phyloP scores from a whole-genome alignment of 164 flowering plant species.

The Tetrastigma voinierianum region DNA sequence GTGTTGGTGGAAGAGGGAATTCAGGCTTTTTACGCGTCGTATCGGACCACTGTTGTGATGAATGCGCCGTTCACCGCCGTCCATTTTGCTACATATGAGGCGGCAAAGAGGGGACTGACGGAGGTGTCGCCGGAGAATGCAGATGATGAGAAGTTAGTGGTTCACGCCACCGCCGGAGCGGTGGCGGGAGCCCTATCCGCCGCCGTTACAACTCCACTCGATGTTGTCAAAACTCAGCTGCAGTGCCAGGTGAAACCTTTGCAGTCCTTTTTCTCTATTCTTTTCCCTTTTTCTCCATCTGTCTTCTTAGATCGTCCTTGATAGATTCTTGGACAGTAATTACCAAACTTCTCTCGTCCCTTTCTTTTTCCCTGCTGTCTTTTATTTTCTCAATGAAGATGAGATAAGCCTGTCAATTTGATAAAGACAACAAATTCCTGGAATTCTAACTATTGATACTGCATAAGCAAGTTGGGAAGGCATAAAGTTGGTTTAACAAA shows the following conservation, averaged over 20 bases:
- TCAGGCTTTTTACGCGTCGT: constrained; percentile 62
- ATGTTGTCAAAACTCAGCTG: constrained; percentile 74
- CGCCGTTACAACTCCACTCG: constrained; percentile 66
- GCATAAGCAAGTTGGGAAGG: too few relatives aligned
- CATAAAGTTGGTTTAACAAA: too few relatives aligned
- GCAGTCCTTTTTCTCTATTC: not conserved
- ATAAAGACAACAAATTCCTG: too few relatives aligned
- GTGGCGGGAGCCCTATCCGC: constrained; percentile 71
- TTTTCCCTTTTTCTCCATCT: constrained; percentile 1
- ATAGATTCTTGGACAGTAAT: too few relatives aligned
- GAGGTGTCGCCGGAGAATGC: constrained; percentile 45
- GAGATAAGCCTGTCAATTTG: too few relatives aligned
- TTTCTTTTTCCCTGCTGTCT: too few relatives aligned
- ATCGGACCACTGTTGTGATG: constrained; percentile 69
- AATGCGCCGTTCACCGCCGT: constrained; percentile 76
- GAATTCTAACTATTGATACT: too few relatives aligned
- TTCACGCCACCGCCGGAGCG: constrained; percentile 75
- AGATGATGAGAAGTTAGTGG: constrained; percentile 50
- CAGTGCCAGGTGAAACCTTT: constrained; percentile 65
- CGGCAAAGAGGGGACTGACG: constrained; percentile 46
- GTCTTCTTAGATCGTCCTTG: too few relatives aligned
- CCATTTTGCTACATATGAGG: constrained; percentile 70
- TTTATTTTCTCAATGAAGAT: too few relatives aligned
- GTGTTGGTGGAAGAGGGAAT: constrained; percentile 57
- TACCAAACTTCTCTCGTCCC: too few relatives aligned